Evolutionary conservation across 805 yeast species (phyloP), one percentile per base, ranked within the genome.

Genomic region (Sporopachydermia lactativora): DNA sequence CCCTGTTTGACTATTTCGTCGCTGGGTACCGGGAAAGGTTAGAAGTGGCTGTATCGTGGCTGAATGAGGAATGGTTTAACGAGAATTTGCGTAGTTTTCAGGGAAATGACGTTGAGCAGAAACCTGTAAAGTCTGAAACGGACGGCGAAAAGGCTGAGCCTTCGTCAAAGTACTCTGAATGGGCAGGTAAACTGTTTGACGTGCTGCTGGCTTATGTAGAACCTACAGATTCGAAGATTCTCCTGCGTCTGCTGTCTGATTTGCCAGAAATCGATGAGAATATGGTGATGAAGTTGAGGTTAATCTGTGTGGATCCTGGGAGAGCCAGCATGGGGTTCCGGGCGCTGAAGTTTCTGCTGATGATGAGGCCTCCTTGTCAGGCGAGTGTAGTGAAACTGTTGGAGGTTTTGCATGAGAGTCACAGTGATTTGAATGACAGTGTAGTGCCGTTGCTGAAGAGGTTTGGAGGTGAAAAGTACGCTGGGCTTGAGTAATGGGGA

Each of bases 21-120:
- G 77, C 70, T 6, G 83, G 81, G 52, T 76, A 88, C 49, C 80
- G 80, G 42, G 66, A 64, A 5, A 65, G 89, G 28, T 68, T 88
- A 8, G 94, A 83, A 43, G 60, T 79, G 28, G 76, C 85, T 15
- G 75, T 89, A 34, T 86, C 81, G 46, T 92, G 99, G 99, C 62
- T 92, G 42, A 88, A 81, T 51, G 98, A 92, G 59, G 98, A 92
- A 57, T 92, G 96, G 94, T 77, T 74, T 60, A 65, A 73, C 39
- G 82, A 78, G 52, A 61, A 52, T 42, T 70, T 70, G 3, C 50
- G 52, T 39, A 59, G 58, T 43, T 34, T 45, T 4, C 46, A 39
- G 4, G 38, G 40, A 15, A 41, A 40, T 17, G 47, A 47, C n/a
- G 46, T 44, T 4, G 46, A 53, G 18, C 47, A 47, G 42, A 52